phyloP scores from a whole-genome alignment of 192 early-diverging fungal genomes.

The Pilaira anomala region DNA sequence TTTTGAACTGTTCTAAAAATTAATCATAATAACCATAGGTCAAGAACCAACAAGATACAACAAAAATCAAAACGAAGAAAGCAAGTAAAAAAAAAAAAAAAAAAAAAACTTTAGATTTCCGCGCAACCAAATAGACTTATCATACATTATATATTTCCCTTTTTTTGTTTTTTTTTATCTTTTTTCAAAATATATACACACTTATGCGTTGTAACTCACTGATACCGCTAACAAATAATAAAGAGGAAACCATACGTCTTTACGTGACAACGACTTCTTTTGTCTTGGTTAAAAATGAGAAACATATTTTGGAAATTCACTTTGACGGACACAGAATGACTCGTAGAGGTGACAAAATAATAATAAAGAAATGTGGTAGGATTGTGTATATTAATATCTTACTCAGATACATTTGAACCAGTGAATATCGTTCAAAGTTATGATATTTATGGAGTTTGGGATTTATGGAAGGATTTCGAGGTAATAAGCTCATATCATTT shows the following conservation, averaged over 20 bases:
- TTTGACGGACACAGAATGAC: slow-evolving; percentile 22
- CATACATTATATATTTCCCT: too few species aligned
- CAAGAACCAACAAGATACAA: slow-evolving; percentile 24
- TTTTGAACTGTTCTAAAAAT: background rate
- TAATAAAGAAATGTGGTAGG: background rate
- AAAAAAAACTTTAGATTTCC: too few species aligned
- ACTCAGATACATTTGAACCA: slow-evolving; percentile 21
- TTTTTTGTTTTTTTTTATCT: too few species aligned
- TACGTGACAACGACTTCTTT: slow-evolving; percentile 8
- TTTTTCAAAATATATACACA: too few species aligned
- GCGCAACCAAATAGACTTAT: too few species aligned
- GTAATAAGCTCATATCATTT: too few species aligned
- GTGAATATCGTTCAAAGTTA: slow-evolving; percentile 6
- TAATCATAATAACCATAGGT: slow-evolving; percentile 9
- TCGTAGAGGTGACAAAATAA: slow-evolving; percentile 20
- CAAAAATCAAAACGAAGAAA: background rate
- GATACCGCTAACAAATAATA: background rate
- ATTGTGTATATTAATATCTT: background rate
- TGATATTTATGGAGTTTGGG: slow-evolving; percentile 32
- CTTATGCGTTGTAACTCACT: too few species aligned
- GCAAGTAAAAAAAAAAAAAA: too few species aligned
- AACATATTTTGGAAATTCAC: slow-evolving; percentile 18
- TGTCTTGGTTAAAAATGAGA: slow-evolving; percentile 6
- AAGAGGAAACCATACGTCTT: background rate
- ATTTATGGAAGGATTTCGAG: slow-evolving; percentile 26